A percentile compares a stretch with the other conserved stretches of the same genome.
phyloP scores from a whole-genome alignment of 2,329 filamentous ascomycete species.

The Aspergillus udagawae region DNA sequence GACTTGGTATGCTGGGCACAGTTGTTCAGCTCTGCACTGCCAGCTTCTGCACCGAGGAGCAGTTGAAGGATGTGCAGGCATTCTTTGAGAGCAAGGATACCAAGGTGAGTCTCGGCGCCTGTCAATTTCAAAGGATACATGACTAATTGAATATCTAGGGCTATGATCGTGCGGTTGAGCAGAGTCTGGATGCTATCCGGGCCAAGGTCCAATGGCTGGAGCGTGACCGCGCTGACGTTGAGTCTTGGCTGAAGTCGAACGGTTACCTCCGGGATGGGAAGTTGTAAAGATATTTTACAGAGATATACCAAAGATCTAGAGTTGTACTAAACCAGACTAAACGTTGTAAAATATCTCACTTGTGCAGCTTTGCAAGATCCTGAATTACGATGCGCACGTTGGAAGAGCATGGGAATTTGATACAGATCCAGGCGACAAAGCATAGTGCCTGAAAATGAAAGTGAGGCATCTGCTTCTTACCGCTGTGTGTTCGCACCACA shows the following conservation, averaged over 20 bases:
- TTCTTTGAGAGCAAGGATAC: constrained; percentile 83
- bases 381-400: no score
- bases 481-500: no score
- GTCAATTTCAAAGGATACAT: neutral
- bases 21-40: constrained; percentile 79
- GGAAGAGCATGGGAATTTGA: no score
- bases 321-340: neutral
- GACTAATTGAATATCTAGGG: constrained; percentile 42
- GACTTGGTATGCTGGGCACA: constrained; percentile 76
- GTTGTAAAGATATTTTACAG: constrained; percentile 22
- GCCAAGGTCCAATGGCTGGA: constrained; percentile 80
- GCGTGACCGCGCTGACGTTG: constrained; percentile 74
- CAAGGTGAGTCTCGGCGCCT: constrained; percentile 49
- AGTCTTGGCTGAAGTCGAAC: constrained; percentile 64
- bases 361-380: no score
- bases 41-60: constrained; percentile 72
- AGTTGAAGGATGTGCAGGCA: constrained; percentile 68
- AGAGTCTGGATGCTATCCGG: constrained; percentile 77
- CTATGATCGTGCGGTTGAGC: constrained; percentile 83
- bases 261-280: constrained; percentile 49
- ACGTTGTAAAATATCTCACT: neutral
- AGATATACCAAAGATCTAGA: neutral
- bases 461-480: no score
- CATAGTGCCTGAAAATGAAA: no score
- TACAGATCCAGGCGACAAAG: no score